A percentile compares a stretch with the other conserved stretches of the same genome.
Evolutionary conservation across 1,139 yeast genomes (phyloP).

Genomic region (Candida pseudocylindracea): DNA sequence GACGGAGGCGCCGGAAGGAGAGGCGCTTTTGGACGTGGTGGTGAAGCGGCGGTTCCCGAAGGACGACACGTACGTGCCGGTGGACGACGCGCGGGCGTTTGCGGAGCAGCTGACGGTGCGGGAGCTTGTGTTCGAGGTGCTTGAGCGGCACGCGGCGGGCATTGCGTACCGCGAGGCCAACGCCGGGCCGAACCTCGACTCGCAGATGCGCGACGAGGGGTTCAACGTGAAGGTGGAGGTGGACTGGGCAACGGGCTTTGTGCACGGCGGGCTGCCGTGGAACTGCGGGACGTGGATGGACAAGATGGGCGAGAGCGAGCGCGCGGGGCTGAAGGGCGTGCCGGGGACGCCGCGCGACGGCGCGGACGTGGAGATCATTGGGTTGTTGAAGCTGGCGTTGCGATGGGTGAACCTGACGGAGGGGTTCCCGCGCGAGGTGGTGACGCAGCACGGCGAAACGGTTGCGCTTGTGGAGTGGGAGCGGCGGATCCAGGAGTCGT

Average conservation of each 20-base stretch:
- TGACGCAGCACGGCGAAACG: conserved; percentile 28
- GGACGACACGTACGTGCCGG: conserved; percentile 59
- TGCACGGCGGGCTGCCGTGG: conserved; percentile 78
- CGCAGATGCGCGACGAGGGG: conserved; percentile 85
- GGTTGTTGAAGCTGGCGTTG: conserved; percentile 62
- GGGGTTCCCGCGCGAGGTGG: conserved; percentile 12
- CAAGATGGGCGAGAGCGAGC: conserved; percentile 88
- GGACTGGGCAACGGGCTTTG: conserved; percentile 77
- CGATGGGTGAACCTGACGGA: conserved; percentile 45
- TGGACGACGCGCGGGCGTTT: conserved; percentile 57
- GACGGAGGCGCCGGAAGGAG: conserved; percentile 45
- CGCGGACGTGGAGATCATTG: conserved; percentile 85
- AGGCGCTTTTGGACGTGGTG: conserved; percentile 37
- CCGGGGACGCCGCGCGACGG: conserved; percentile 99
- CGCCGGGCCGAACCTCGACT: conserved; percentile 75
- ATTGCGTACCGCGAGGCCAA: conserved; percentile 83
- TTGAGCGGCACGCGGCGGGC: conserved; percentile 73
- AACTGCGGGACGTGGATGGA: conserved; percentile 99
- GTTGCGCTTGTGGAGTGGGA: conserved; percentile 53
- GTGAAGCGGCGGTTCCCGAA: conserved; percentile 75
- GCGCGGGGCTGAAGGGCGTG: conserved; percentile 65
- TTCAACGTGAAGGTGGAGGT: conserved; percentile 64
- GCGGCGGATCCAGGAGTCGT: conserved; percentile 36
- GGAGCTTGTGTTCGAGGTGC: conserved; percentile 64
- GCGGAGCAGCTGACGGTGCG: conserved; percentile 43